phyloP scores from a whole-genome alignment of 1,284 basidiomycete genomes.

The Ceratobasidium sp. region DNA sequence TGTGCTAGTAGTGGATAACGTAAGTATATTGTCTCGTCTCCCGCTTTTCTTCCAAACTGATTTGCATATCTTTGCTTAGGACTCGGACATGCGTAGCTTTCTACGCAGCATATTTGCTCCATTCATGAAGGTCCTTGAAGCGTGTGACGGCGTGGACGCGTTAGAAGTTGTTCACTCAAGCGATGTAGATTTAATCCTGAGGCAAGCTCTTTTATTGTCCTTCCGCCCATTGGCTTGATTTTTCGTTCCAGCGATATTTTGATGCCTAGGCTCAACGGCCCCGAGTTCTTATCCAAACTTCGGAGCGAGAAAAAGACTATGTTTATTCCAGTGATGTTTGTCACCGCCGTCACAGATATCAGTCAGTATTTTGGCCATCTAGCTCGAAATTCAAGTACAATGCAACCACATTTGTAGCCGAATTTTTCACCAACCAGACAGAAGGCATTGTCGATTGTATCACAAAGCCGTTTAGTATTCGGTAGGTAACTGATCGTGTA shows the following conservation, averaged over 20 bases:
- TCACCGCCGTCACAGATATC: conserved; percentile 51
- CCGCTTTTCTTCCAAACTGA: neutral
- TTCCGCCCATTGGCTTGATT: neutral
- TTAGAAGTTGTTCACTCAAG: neutral
- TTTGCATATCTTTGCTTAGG: neutral
- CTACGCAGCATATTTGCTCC: conserved; percentile 49
- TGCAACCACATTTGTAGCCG: neutral
- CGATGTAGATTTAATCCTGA: conserved; percentile 21
- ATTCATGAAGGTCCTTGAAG: conserved; percentile 41
- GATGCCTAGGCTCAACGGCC: conserved; percentile 32
- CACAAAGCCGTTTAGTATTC: conserved; percentile 54
- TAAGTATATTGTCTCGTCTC: neutral
- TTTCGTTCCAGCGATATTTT: conserved; percentile 14
- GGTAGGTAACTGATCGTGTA: conserved; percentile 26
- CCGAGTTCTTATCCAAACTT: conserved; percentile 10
- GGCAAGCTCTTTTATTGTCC: conserved; percentile 9
- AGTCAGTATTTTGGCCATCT: conserved; percentile 48
- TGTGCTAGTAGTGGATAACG: conserved; percentile 51
- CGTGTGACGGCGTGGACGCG: conserved; percentile 22
- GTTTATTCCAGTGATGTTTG: conserved; percentile 54
- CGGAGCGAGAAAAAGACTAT: conserved; percentile 35
- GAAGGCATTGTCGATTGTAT: conserved; percentile 58
- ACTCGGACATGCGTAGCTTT: conserved; percentile 45
- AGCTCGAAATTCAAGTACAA: neutral
- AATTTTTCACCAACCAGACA: neutral